These are phyloP conservation scores for Chytriomyces sp. DNA, from an alignment of 192 early-diverging fungal species.

Conservation along the genomic window DNA sequence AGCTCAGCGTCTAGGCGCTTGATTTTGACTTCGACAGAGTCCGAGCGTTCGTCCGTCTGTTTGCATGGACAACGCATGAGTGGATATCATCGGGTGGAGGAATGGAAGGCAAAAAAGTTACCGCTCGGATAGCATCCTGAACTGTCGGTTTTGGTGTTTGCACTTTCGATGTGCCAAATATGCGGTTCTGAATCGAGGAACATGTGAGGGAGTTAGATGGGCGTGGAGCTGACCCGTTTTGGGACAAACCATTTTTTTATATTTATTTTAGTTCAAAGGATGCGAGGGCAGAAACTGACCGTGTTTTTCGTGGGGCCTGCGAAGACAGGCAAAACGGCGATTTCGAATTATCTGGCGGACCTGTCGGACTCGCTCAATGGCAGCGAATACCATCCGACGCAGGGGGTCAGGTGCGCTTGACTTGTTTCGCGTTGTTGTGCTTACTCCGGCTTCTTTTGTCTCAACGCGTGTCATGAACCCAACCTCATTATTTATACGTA, in stretches of 20 bases:
- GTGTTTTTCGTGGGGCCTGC: constrained; percentile 51
- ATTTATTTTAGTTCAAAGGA: neutral
- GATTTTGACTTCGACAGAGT: constrained; percentile 92
- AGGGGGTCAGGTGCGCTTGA: constrained; percentile 46
- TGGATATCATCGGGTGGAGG: neutral
- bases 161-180: constrained; percentile 87
- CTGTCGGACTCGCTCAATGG: constrained; percentile 43
- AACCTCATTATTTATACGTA: neutral
- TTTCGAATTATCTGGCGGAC: constrained; percentile 53
- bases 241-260: neutral
- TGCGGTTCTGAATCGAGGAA: constrained; percentile 71
- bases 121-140: constrained; percentile 79
- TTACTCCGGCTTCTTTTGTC: neutral
- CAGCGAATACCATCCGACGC: constrained; percentile 51
- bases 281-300: constrained; percentile 40
- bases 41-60: constrained; percentile 84
- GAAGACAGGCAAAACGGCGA: constrained; percentile 50
- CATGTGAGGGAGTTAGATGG: neutral
- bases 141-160: constrained; percentile 86
- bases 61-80: constrained; percentile 6
- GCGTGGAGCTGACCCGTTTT: neutral
- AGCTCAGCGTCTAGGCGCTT: constrained; percentile 93
- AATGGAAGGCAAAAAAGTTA: constrained; percentile 40
- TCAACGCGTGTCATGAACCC: neutral
- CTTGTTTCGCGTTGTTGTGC: neutral